A percentile compares a stretch with the other conserved stretches of the same genome.
Evolutionary conservation across 1,139 yeast genomes (phyloP).

Genomic region (Scheffersomyces titani): DNA sequence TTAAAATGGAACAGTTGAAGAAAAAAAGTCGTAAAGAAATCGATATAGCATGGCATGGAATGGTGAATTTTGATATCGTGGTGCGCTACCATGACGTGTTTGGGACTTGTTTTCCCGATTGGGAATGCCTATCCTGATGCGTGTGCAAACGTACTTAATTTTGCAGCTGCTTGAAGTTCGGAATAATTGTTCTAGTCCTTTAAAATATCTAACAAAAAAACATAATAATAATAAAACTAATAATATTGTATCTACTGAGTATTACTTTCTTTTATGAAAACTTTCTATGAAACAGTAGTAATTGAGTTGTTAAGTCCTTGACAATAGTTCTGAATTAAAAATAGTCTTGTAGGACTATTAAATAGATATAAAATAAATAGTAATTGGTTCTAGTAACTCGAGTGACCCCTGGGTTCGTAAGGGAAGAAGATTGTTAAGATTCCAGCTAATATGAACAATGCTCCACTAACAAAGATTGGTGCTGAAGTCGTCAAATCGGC

Average conservation of each 20-base stretch:
- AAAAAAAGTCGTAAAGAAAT: neutral
- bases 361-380: neutral
- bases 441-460: slow-evolving; percentile 39
- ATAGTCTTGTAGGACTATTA: too few species aligned
- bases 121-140: neutral
- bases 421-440: slow-evolving; percentile 38
- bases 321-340: too few species aligned
- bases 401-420: slow-evolving; percentile 35
- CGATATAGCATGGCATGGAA: neutral
- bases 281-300: too few species aligned
- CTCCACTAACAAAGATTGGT: slow-evolving; percentile 47
- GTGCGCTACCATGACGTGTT: neutral
- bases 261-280: too few species aligned
- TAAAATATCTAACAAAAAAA: too few species aligned
- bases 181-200: neutral
- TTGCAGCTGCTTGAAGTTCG: neutral
- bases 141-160: neutral
- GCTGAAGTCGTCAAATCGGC: slow-evolving; percentile 45
- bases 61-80: neutral
- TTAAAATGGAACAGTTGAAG: neutral
- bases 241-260: too few species aligned
- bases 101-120: neutral
- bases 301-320: too few species aligned
- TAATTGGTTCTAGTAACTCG: slow-evolving; percentile 8
- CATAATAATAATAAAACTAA: neutral